Conservation (phyloP, 495 filamentous ascomycete genomes). For the Podospora conica region DNA sequence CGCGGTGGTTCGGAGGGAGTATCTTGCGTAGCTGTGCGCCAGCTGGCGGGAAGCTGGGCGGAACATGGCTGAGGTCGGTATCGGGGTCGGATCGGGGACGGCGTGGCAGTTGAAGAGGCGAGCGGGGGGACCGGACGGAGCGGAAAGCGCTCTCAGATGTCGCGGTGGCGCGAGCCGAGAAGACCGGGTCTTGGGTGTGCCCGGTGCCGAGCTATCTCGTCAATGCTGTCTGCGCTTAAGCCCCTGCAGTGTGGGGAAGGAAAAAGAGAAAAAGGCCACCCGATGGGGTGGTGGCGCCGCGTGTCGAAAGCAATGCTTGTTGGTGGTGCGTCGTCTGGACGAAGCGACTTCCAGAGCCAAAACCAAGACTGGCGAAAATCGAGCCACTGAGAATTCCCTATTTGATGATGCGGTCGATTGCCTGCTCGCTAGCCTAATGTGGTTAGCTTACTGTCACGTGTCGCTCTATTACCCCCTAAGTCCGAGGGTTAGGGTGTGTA, state of each 20-base stretch:
- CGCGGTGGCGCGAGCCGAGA: conserved; percentile 7
- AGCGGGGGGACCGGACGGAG: background rate
- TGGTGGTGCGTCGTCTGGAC: background rate
- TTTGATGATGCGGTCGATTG: conserved; percentile 7
- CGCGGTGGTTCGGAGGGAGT: conserved; percentile 20
- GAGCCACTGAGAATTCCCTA: conserved; percentile 1
- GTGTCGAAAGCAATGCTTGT: background rate
- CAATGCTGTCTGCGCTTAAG: conserved; percentile 7
- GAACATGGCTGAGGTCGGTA: conserved; percentile 17
- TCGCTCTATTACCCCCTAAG: background rate
- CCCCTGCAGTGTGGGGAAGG: conserved; percentile 5
- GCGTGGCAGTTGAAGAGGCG: background rate
- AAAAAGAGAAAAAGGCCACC: conserved; percentile 2
- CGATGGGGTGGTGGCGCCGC: conserved; percentile 7
- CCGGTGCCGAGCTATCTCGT: conserved; percentile 21
- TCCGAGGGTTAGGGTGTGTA: background rate
- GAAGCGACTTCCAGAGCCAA: background rate
- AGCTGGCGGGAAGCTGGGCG: conserved; percentile 27
- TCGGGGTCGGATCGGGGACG: background rate
- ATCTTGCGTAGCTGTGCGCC: conserved; percentile 19
- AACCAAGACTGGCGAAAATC: background rate
- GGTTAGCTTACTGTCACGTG: background rate
- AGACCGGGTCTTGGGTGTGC: conserved; percentile 7
- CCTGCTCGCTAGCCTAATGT: background rate
- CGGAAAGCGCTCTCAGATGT: background rate